Conservation (phyloP, 805 yeast species). For the Candida methanosorbosa region DNA sequence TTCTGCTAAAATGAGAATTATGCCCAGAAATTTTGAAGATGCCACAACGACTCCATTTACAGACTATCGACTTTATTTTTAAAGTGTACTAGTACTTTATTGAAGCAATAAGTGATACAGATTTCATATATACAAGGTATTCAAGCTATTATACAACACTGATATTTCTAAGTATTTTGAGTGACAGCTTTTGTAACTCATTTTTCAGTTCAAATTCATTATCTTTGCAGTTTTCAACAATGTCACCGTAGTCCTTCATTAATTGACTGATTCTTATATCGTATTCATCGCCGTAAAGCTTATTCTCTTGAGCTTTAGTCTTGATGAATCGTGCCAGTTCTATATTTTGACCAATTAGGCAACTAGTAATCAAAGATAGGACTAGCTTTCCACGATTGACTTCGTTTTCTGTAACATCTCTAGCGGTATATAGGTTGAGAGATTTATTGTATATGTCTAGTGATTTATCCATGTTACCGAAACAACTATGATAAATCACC, state of each 20-base stretch:
- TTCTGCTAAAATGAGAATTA: no score
- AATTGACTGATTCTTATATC: slow-evolving; percentile 15
- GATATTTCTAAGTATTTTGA: no score
- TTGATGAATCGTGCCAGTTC: slow-evolving; percentile 24
- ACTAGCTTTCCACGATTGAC: slow-evolving; percentile 15
- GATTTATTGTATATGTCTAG: slow-evolving; percentile 23
- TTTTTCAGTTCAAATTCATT: not conserved
- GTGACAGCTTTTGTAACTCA: no score
- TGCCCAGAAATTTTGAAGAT: no score
- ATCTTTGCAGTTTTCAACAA: slow-evolving; percentile 16
- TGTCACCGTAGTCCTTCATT: slow-evolving; percentile 24
- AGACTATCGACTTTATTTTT: no score
- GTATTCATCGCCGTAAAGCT: slow-evolving; percentile 12
- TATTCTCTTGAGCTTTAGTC: slow-evolving; percentile 17
- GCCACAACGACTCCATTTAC: no score
- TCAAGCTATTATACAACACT: no score
- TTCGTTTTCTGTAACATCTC: slow-evolving; percentile 6
- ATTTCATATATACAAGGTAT: no score
- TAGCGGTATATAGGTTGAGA: slow-evolving; percentile 10
- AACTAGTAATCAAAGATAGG: slow-evolving; percentile 17
- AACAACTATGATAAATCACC: slow-evolving; percentile 19
- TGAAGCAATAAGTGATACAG: no score
- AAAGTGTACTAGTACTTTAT: no score
- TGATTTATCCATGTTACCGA: slow-evolving; percentile 19
- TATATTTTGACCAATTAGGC: slow-evolving; percentile 17